phyloP scores from a whole-genome alignment of 2,329 filamentous ascomycete genomes.

The Escovopsis sp. region DNA sequence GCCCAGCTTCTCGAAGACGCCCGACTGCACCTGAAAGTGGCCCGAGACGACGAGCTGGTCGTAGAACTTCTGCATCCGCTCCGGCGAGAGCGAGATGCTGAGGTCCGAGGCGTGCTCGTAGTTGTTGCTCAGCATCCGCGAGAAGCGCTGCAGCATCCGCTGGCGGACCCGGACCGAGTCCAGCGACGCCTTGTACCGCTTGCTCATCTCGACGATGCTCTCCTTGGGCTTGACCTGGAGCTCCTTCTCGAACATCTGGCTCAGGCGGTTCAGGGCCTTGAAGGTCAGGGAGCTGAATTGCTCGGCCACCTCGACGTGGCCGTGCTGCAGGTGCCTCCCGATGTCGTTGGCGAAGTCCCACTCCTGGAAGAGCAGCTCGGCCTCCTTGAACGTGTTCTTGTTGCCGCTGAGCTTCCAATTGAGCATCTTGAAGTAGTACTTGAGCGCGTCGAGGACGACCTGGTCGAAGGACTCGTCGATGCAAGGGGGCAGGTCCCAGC shows the following conservation, averaged over 20 bases:
- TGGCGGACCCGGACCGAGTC: constrained; percentile 94
- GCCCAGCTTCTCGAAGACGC: constrained; percentile 55
- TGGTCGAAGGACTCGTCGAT: constrained; percentile 94
- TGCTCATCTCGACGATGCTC: constrained; percentile 78
- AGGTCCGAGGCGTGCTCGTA: constrained; percentile 97
- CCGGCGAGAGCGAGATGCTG: constrained; percentile 58
- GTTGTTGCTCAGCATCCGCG: constrained; percentile 73
- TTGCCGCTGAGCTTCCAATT: constrained; percentile 97
- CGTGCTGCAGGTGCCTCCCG: constrained; percentile 77
- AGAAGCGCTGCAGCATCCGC: constrained; percentile 91
- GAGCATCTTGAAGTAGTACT: constrained; percentile 97
- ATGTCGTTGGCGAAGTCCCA: constrained; percentile 97
- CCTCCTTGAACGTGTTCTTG: constrained; percentile 98
- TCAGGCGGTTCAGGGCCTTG: constrained; percentile 79
- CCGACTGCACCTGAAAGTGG: constrained; percentile 74
- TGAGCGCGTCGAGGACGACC: constrained; percentile 80
- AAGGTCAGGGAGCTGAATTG: constrained; percentile 91
- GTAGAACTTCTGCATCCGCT: constrained; percentile 60
- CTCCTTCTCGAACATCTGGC: constrained; percentile 83
- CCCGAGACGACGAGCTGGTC: constrained; percentile 67
- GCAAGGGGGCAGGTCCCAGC: constrained; percentile 90
- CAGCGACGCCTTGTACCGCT: constrained; percentile 86
- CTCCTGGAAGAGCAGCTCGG: constrained; percentile 90
- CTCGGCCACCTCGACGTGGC: constrained; percentile 92
- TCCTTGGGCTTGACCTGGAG: constrained; percentile 74